phyloP scores from a whole-genome alignment of 1,284 basidiomycete species.

The Phenoliferia sp. region DNA sequence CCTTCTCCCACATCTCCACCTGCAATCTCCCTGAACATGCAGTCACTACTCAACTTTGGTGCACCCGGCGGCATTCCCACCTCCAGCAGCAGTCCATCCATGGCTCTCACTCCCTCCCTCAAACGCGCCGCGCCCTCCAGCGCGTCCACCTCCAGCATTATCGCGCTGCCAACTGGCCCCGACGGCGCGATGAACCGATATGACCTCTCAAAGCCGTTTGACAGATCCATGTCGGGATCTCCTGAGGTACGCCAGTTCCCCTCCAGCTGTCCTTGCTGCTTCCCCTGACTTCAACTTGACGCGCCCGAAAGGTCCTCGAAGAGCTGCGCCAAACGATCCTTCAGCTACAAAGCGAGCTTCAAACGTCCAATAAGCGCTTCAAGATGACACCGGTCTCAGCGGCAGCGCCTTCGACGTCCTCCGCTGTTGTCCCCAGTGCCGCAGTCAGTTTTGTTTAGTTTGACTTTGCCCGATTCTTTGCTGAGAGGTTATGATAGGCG shows the following conservation, averaged over 20 bases:
- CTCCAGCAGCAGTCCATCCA: not conserved
- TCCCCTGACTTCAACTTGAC: too few relatives aligned
- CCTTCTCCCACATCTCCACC: not conserved
- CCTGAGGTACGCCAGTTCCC: not conserved
- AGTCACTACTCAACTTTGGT: not conserved
- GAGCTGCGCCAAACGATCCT: not conserved
- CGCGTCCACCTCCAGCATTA: not conserved
- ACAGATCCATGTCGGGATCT: not conserved
- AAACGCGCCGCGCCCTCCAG: not conserved
- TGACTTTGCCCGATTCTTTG: not conserved
- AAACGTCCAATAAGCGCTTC: not conserved
- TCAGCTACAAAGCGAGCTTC: not conserved
- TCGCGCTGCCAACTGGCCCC: not conserved
- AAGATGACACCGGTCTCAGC: not conserved
- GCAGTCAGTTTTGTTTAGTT: not conserved
- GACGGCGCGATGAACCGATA: not conserved
- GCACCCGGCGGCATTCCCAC: not conserved
- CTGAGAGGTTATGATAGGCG: too few relatives aligned
- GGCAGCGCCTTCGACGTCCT: not conserved
- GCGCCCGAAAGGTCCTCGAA: not conserved
- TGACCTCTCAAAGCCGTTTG: not conserved
- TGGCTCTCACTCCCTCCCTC: not conserved
- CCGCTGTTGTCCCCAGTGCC: not conserved
- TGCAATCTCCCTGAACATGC: not conserved
- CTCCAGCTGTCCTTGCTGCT: not conserved